Evolutionary conservation across 352 stramenopile genomes (phyloP), one percentile per base, ranked within the genome.

Genomic region (Phytopythium cucurbitacearum): DNA sequence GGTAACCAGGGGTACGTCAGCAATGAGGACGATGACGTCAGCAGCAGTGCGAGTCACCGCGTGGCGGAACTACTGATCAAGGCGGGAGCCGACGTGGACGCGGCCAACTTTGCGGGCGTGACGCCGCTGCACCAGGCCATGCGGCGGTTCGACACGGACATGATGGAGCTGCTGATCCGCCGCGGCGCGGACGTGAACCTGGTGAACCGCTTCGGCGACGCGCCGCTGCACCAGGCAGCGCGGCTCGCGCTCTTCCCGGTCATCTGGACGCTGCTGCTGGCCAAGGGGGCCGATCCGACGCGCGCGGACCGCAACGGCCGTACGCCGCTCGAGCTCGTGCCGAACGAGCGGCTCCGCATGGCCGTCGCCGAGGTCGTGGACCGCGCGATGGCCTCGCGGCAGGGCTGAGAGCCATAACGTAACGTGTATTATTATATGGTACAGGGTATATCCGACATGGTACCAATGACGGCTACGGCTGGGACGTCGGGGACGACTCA

Each of bases 261-360:
- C n/a, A 67, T 69, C 45, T 72, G 64, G 64, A 35, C 64, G 39
- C 59, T 60, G 37, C 50, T 73, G 36, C 44, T 73, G 21, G 52
- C 48, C 37, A 38, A 58, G 48, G 64, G 64, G 12, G 64, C 64
- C 8, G 40, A 65, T 40, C 53, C 59, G 37, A 53, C 16, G 5
- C 53, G 44, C 10, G 33, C 62, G 55, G 61, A 70, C 51, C 57
- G 51, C 51, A 40, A 41, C 1, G 65, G 65, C 0, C 48, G 62
- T 33, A 73, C 65, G 16, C 61, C 65, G 3, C 60, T 70, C 37
- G 65, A 73, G 56, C 57, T 69, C 10, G 59, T 73, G 9, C 57
- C 64, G 2, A 59, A 72, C 28, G 63, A 63, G 5, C 51, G 56
- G 13, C 36, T 68, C 12, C 64, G 60, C 53, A 60, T 56, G 40